These are phyloP conservation scores for Blastobotrys raffinosifermentans DNA, from an alignment of 1,139 yeast species.

Conservation along the genomic window DNA sequence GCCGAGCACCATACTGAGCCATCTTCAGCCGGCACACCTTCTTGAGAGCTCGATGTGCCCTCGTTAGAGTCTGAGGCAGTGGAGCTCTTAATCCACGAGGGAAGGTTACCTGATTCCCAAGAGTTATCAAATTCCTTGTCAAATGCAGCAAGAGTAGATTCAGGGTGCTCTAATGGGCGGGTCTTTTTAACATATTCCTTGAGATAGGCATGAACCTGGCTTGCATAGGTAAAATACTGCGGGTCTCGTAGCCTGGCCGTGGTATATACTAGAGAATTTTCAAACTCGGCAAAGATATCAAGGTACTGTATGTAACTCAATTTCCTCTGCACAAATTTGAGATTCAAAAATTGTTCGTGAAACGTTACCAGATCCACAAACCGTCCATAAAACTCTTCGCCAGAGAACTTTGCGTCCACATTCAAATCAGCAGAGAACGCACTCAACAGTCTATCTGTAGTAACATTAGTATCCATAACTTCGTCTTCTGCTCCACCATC, in stretches of 20 bases:
- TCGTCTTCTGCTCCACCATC: slow-evolving; percentile 5
- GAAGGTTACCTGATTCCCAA: slow-evolving; percentile 17
- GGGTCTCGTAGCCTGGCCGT: slow-evolving; percentile 24
- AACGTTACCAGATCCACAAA: slow-evolving; percentile 50
- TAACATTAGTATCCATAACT: not conserved
- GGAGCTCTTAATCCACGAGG: slow-evolving; percentile 16
- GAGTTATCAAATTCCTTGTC: slow-evolving; percentile 32
- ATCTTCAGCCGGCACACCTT: slow-evolving; percentile 7
- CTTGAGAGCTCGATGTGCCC: slow-evolving; percentile 24
- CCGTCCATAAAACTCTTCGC: slow-evolving; percentile 61
- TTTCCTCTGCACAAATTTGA: slow-evolving; percentile 29
- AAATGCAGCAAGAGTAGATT: slow-evolving; percentile 33
- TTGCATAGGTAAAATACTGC: slow-evolving; percentile 42
- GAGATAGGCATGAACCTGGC: slow-evolving; percentile 43
- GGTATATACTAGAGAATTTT: slow-evolving; percentile 24
- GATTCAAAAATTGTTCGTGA: slow-evolving; percentile 48
- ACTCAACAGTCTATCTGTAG: slow-evolving; percentile 18
- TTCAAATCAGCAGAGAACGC: slow-evolving; percentile 44
- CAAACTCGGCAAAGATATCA: slow-evolving; percentile 40
- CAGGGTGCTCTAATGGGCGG: slow-evolving; percentile 47
- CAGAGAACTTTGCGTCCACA: slow-evolving; percentile 46
- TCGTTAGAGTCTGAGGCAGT: slow-evolving; percentile 20
- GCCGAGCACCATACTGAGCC: slow-evolving; percentile 45
- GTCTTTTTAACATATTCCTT: slow-evolving; percentile 40
- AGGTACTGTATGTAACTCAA: slow-evolving; percentile 50